Percentiles rank a stretch among this genome's conserved stretches.
phyloP scores from a whole-genome alignment of 1,284 basidiomycete species.

The Rhizoctonia solani region DNA sequence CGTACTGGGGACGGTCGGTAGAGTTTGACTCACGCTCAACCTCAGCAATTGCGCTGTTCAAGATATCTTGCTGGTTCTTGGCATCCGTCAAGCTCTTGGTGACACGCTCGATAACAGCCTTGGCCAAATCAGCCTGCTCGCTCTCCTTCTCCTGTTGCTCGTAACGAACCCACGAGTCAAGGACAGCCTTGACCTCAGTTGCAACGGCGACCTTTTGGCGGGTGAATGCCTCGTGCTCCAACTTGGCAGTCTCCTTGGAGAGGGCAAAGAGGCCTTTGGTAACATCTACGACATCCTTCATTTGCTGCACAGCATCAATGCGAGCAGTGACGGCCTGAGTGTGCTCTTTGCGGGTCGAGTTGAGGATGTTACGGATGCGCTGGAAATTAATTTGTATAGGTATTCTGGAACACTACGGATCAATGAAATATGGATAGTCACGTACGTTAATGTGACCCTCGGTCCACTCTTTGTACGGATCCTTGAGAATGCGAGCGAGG shows the following conservation, averaged over 20 bases:
- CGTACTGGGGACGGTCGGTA: not conserved
- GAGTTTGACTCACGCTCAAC: conserved; percentile 81
- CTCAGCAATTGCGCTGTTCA: conserved; percentile 83
- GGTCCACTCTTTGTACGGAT: conserved; percentile 94
- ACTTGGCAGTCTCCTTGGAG: conserved; percentile 94
- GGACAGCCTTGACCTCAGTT: conserved; percentile 88
- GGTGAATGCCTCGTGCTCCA: conserved; percentile 90
- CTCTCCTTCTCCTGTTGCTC: conserved; percentile 97
- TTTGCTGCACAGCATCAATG: conserved; percentile 86
- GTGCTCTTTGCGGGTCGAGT: conserved; percentile 85
- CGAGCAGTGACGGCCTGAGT: conserved; percentile 92
- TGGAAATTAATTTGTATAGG: no score
- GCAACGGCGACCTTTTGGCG: conserved; percentile 89
- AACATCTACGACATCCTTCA: conserved; percentile 92
- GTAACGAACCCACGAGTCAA: conserved; percentile 98
- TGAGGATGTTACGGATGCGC: conserved; percentile 81
- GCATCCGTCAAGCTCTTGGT: conserved; percentile 83
- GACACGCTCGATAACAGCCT: conserved; percentile 86
- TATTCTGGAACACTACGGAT: conserved; percentile 30
- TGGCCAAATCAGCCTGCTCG: conserved; percentile 90
- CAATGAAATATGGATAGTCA: conserved; percentile 1
- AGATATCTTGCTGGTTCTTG: conserved; percentile 91
- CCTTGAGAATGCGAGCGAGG: conserved; percentile 77
- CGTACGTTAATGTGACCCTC: conserved; percentile 73
- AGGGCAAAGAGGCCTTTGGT: conserved; percentile 90